A percentile compares a stretch with the other conserved stretches of the same genome.
These are phyloP conservation scores for Claviceps arundinis DNA, from an alignment of 2,329 filamentous ascomycete genomes.

Conservation along the genomic window DNA sequence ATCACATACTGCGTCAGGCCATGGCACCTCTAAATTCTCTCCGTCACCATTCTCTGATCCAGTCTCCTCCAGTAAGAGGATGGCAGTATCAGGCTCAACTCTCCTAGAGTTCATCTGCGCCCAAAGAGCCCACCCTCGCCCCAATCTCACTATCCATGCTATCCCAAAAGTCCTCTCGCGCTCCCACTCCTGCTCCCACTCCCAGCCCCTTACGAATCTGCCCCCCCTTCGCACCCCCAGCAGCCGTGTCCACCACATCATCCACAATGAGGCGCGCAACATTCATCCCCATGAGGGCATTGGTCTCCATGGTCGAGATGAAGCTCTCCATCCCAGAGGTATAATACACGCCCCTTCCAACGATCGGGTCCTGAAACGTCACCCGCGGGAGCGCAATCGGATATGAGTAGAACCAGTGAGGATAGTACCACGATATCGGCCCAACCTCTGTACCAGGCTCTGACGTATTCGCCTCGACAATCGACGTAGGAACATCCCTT, in stretches of 20 bases:
- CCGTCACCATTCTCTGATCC: background rate
- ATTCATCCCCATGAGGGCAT: conserved; percentile 79
- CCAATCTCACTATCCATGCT: conserved; percentile 10
- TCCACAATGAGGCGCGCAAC: conserved; percentile 60
- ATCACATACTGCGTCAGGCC: no score
- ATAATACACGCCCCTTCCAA: conserved; percentile 57
- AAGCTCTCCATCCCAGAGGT: conserved; percentile 77
- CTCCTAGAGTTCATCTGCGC: conserved; percentile 8
- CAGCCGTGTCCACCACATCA: conserved; percentile 26
- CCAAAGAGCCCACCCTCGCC: conserved; percentile 4
- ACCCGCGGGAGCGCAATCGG: conserved; percentile 73
- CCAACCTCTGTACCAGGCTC: conserved; percentile 22
- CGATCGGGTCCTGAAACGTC: conserved; percentile 68
- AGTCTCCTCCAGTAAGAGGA: background rate
- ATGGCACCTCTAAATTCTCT: background rate
- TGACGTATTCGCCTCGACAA: conserved; percentile 15
- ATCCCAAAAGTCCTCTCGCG: conserved; percentile 8
- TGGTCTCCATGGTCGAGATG: conserved; percentile 97
- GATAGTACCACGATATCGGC: conserved; percentile 61
- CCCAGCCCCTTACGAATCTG: background rate
- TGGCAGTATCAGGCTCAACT: background rate
- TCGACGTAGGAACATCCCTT: conserved; percentile 29
- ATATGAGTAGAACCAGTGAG: conserved; percentile 72
- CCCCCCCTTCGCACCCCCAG: background rate
- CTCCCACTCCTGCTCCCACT: background rate